These are phyloP conservation scores for Cercospora sojina DNA, from an alignment of 2,329 filamentous ascomycete genomes.

Conservation along the genomic window DNA sequence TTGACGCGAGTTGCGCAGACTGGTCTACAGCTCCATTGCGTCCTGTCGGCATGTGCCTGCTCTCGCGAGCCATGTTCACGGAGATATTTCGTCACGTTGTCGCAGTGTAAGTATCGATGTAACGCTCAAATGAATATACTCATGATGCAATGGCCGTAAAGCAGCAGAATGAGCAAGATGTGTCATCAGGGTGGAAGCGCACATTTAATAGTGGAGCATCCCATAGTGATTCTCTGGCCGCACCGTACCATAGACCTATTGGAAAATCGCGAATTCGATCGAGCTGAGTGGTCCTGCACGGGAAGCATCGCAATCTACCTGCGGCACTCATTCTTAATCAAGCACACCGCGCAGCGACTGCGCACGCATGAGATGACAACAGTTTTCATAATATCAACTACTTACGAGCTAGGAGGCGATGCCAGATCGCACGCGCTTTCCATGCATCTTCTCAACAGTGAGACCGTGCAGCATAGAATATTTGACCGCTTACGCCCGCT, in stretches of 20 bases:
- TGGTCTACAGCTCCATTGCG: background rate
- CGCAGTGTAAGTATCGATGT: background rate
- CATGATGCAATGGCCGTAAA: background rate
- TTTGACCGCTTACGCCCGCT: background rate
- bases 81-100: background rate
- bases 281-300: background rate
- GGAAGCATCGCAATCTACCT: background rate
- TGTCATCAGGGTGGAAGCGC: background rate
- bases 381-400: constrained; percentile 17
- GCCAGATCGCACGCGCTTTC: constrained; percentile 3
- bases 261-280: background rate
- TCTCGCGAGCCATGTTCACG: background rate
- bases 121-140: background rate
- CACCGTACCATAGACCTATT: background rate
- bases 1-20: background rate
- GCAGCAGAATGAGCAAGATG: background rate
- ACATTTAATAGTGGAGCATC: background rate
- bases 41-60: background rate
- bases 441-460: background rate
- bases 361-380: background rate
- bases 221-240: background rate
- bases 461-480: background rate
- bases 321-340: background rate
- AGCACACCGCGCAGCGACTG: background rate
- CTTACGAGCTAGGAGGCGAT: constrained; percentile 3